Base-by-base conservation (phyloP, 495 filamentous ascomycete genomes). In the Aspergillus leporis region DNA sequence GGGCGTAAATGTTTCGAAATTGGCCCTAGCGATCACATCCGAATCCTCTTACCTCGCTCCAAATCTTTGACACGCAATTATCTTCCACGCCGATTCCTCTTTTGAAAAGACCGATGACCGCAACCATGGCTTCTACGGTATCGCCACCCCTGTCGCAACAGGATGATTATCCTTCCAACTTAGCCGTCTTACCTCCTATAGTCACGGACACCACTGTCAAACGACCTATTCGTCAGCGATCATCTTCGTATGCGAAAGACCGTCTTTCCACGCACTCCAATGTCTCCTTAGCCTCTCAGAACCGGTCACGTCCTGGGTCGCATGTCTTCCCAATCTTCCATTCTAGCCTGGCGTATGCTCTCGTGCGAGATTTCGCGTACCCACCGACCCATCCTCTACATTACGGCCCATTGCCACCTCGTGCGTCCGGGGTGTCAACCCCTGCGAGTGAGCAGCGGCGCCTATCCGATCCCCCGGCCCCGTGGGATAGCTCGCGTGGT, bases 311-410 rank as follows among this genome's bases (percentile, higher is more conserved):
- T 61, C 89, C 91, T 40, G 79, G 81, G 62, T 91, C 91, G 21
- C 84, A 88, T 66, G 82, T 90, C 40, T 93, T 92, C 61, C 88
- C 92, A 2, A 70, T 89, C 63, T 97, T 92, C 76, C 89, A 91
- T 67, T 92, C 93, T 40, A 93, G 87, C 67, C 83, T 97, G n/a
- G 74, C 90, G 8, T 97, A 97, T 68, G 83, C 93, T 48, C 81
- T 88, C 8, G 93, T 99, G 32, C 89, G 95, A 62, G 94, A 99
- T 78, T 99, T 98, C 73, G 94, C 95, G 46, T 99, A 98, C 66
- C 86, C 91, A 6, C 63, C 83, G 14, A 79, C 80, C 19, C 90
- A 98, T 68, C 92, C 91, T 14, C 76, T 96, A 64, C 93, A 97
- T 80, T 97, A 98, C 79, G 94, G 94, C 23, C 92, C 94, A 28